phyloP scores from a whole-genome alignment of 805 yeast genomes.

The Sugiyamaella floridensis region DNA sequence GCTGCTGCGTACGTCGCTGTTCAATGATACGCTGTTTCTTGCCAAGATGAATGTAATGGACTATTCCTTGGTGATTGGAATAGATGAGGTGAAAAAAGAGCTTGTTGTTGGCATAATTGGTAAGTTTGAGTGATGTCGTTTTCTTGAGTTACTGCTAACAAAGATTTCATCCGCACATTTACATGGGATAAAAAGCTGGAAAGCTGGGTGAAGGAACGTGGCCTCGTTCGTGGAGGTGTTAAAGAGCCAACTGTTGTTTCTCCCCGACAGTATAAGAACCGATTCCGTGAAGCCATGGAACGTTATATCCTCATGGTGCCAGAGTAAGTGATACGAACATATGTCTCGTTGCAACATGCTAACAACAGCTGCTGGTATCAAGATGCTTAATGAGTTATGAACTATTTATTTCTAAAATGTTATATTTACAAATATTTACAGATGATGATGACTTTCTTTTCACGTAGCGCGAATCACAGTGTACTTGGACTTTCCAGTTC shows the following conservation, averaged over 20 bases:
- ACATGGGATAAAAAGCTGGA: constrained; percentile 99
- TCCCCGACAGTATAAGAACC: constrained; percentile 87
- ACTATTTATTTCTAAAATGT: constrained; percentile 1
- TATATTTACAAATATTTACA: not conserved
- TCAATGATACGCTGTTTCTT: constrained; percentile 90
- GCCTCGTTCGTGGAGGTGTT: constrained; percentile 75
- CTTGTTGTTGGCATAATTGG: constrained; percentile 87
- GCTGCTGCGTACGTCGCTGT: constrained; percentile 75
- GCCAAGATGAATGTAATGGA: constrained; percentile 99
- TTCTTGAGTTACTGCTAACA: not conserved
- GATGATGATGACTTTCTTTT: constrained; percentile 1
- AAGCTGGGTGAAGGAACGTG: constrained; percentile 97
- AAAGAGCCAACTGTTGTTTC: constrained; percentile 96
- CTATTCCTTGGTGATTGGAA: constrained; percentile 89
- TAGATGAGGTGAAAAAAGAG: constrained; percentile 54
- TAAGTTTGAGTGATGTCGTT: constrained; percentile 6
- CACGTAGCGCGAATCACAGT: constrained; percentile 23
- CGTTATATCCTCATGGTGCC: constrained; percentile 92
- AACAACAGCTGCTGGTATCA: constrained; percentile 28
- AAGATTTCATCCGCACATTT: constrained; percentile 83
- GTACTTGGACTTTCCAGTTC: constrained; percentile 61
- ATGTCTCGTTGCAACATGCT: not conserved
- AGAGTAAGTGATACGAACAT: constrained; percentile 37
- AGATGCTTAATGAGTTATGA: constrained; percentile 4
- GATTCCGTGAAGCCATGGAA: constrained; percentile 98